Evolutionary conservation across 768 basidiomycete genomes (phyloP).

Genomic region (Paxillus ammoniavirescens): DNA sequence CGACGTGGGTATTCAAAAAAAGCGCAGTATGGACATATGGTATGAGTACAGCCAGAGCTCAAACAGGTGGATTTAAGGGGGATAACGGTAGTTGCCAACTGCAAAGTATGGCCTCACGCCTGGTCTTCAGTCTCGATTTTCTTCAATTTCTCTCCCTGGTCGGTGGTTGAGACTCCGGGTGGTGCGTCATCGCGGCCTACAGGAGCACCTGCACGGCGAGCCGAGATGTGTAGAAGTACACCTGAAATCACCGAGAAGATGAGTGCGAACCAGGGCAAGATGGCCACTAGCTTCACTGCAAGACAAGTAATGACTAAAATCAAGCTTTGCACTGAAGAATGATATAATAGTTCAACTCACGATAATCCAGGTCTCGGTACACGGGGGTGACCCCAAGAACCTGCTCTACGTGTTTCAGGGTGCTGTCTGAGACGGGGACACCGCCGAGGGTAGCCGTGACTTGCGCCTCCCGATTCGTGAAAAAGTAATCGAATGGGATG

Average conservation of each 20-base stretch:
- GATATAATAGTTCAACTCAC: no score
- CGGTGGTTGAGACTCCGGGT: not conserved
- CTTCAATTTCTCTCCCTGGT: not conserved
- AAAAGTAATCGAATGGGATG: constrained; percentile 46
- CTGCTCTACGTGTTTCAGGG: constrained; percentile 37
- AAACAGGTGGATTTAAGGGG: no score
- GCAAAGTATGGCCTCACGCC: not conserved
- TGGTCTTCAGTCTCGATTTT: not conserved
- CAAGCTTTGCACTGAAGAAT: no score
- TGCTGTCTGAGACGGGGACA: constrained; percentile 32
- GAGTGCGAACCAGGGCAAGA: constrained; percentile 53
- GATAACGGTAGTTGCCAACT: no score
- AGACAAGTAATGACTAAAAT: not conserved
- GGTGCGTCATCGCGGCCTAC: not conserved
- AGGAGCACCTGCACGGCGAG: constrained; percentile 6
- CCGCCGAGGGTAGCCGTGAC: constrained; percentile 42
- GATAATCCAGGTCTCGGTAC: constrained; percentile 44
- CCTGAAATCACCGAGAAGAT: constrained; percentile 40
- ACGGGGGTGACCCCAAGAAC: constrained; percentile 38
- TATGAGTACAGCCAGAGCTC: no score
- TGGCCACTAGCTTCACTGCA: constrained; percentile 47
- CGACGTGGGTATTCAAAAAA: no score
- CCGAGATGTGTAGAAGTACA: constrained; percentile 33
- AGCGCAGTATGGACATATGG: no score
- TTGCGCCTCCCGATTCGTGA: constrained; percentile 43